Conservation (phyloP, 371 early-diverging fungal species). For the Caulochytrium protostelioides region DNA sequence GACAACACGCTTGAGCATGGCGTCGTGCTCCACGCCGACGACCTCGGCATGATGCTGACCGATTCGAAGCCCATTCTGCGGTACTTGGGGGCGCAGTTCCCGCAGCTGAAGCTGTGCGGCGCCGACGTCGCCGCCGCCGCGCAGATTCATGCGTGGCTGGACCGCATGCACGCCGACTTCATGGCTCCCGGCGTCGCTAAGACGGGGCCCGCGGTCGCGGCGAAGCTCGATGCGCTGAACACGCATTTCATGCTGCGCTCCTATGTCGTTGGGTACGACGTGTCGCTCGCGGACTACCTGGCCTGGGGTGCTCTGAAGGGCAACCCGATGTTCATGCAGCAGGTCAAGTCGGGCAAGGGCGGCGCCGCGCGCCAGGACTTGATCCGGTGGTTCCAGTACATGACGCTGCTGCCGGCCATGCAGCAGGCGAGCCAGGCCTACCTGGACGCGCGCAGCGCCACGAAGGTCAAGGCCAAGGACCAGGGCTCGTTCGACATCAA, state of each 20-base stretch:
- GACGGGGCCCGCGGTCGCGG: neutral
- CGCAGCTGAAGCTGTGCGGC: too few species aligned
- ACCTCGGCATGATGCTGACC: too few species aligned
- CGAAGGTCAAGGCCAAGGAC: conserved; percentile 35
- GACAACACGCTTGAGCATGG: too few species aligned
- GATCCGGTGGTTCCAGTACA: conserved; percentile 34
- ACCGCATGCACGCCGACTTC: too few species aligned
- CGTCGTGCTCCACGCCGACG: too few species aligned
- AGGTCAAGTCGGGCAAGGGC: conserved; percentile 50
- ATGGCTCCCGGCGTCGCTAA: too few species aligned
- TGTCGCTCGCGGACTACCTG: conserved; percentile 59
- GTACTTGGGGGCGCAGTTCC: too few species aligned
- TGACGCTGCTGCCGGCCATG: conserved; percentile 27
- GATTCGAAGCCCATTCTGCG: too few species aligned
- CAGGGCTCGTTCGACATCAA: conserved; percentile 89
- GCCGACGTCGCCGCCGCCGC: too few species aligned
- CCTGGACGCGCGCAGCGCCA: neutral
- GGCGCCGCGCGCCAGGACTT: conserved; percentile 47
- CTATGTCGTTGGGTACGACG: conserved; percentile 55
- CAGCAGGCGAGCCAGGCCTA: conserved; percentile 14
- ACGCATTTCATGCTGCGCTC: conserved; percentile 55
- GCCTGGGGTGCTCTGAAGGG: conserved; percentile 70
- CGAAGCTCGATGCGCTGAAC: conserved; percentile 44
- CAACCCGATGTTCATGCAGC: conserved; percentile 53
- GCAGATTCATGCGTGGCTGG: too few species aligned